Base-by-base conservation (phyloP, 148 eudicot species). In the Fagopyrum tataricum region DNA sequence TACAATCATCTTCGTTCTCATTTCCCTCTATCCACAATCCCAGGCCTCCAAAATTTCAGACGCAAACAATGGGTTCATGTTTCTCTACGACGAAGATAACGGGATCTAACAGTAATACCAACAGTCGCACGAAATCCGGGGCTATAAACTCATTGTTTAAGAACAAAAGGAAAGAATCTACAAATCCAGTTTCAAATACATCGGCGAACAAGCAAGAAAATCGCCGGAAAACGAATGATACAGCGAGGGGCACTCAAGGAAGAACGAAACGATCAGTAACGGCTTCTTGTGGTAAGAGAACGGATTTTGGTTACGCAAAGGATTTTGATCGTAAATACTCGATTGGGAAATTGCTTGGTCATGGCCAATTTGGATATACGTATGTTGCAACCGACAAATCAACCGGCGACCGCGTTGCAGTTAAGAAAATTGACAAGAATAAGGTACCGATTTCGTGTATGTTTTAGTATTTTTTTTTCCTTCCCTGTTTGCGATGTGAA, bases 341-440 rank as follows among this genome's bases (percentile, higher is more conserved):
- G 14, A 88, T 88, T 78, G 98, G 98, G 76, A 94, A 88, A 74
- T 84, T 94, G 79, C 86, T 94, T 80, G 98, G 98, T 9, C 98
- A 91, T 80, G 98, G 98, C 1, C 98, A 94, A 83, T 91, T 94
- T 88, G 98, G 98, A 40, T 91, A 89, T 74, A 94, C 98, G 1
- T 94, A 94, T 78, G 91, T 88, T 75, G 98, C 98, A 0, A 90
- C 86, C 31, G 87, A 91, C 81, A 85, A 79, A 78, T 81, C 77
- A 70, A 85, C 82, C 76, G 97, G 88, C 12, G 89, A 94, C 82
- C 98, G 96, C 80, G 97, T 94, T 79, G 98, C 98, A 20, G 97
- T 94, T 69, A 94, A 91, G 85, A 94, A 76, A 80, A 91, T 94
- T 84, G 97, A 94, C 71, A 94, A 94, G 84, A 87, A 77, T 41